Percentiles rank a stretch among this genome's conserved stretches.
These are phyloP conservation scores for Leucoagaricus sp. DNA, from an alignment of 1,284 basidiomycete species.

Conservation along the genomic window DNA sequence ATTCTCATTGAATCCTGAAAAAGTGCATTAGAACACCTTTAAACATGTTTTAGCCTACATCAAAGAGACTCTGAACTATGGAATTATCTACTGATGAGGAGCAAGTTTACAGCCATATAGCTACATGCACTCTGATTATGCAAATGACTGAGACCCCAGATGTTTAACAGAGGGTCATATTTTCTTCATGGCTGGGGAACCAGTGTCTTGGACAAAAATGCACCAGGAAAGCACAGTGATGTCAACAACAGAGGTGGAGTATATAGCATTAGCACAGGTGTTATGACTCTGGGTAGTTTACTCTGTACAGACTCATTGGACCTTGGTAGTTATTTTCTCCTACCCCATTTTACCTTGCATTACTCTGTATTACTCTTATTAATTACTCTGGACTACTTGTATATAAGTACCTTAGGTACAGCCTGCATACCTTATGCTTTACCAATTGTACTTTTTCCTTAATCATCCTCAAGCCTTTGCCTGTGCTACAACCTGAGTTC, in stretches of 20 bases:
- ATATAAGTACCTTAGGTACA: too few species aligned
- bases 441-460: too few species aligned
- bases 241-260: conserved; percentile 41
- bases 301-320: too few species aligned
- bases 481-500: too few species aligned
- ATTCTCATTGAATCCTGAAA: conserved; percentile 28
- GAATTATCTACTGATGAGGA: background rate
- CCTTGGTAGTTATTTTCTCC: too few species aligned
- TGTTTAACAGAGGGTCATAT: conserved; percentile 33
- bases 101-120: conserved; percentile 24
- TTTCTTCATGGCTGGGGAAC: conserved; percentile 29
- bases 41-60: conserved; percentile 35
- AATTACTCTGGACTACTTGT: too few species aligned
- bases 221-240: conserved; percentile 30
- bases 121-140: conserved; percentile 41
- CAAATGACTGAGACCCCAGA: conserved; percentile 25
- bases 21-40: conserved; percentile 29
- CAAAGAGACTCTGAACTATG: conserved; percentile 17
- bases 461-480: too few species aligned
- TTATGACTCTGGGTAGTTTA: too few species aligned
- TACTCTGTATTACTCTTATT: too few species aligned
- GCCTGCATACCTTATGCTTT: too few species aligned
- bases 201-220: conserved; percentile 33
- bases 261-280: conserved; percentile 31
- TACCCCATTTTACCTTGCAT: too few species aligned